Base-by-base conservation (phyloP, 2,329 filamentous ascomycete species). In the Aspergillus arachidicola region DNA sequence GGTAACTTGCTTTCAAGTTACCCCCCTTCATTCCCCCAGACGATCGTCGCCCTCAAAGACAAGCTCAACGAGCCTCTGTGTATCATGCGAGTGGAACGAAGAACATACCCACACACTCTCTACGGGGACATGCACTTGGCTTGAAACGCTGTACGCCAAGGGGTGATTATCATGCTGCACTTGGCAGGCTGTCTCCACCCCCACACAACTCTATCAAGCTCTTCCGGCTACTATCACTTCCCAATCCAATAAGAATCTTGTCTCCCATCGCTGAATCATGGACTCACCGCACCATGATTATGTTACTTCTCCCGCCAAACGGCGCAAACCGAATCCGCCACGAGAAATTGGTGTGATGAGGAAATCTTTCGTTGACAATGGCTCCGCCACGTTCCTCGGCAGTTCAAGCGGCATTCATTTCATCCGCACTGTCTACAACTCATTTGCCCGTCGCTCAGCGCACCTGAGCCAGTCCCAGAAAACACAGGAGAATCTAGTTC, bases 321-420 rank as follows among this genome's bases (percentile, higher is more conserved):
- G 72, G 53, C 73, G 65, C n/a, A 75, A 72, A 53, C 66, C 69
- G 45, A 64, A 66, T 30, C 70, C 71, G 26, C 65, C 75, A 23
- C 77, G 78, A 21, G 80, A 83, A 62, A 77, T 83, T 32, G 82
- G 82, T 11, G 72, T 85, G 60, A 86, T 87, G 84, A 80, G 85
- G 62, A 81, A 83, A 65, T 76, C 79, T 32, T 79, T 78, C 19
- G n/a, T 53, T 14, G 79, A 79, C 32, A 77, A 80, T 34, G 82
- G 79, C 26, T 81, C 81, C 3, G 81, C 84, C 16, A 84, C 82
- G 0, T 87, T 87, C 60, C 80, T 87, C 5, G 85, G 85, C 4
- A 86, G 84, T 57, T 83, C 83, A 19, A 86, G 85, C 63, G 85
- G 85, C 1, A 86, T 87, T n/a, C 81, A 86, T 68, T 87, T 87